Evolutionary conservation across 441 rosid species (phyloP).

Genomic region (Hypseocharis bilobata): DNA sequence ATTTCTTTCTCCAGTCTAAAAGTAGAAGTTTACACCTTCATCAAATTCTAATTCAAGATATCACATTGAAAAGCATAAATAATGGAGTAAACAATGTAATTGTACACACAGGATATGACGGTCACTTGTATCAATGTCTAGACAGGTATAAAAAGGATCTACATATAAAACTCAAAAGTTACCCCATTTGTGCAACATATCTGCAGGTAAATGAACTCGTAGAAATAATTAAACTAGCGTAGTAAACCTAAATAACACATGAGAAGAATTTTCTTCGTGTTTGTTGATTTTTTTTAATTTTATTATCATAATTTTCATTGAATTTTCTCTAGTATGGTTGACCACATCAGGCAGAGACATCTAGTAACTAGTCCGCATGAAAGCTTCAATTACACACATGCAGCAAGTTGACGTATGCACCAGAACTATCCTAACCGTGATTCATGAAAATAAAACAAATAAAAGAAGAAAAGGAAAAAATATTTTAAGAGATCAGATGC

Average conservation of each 20-base stretch:
- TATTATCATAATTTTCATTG: too few relatives aligned
- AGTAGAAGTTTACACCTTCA: conserved; percentile 16
- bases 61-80: neutral
- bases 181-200: neutral
- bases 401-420: neutral
- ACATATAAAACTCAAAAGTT: neutral
- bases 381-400: neutral
- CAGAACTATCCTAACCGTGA: neutral
- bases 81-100: neutral
- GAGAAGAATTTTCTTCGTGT: neutral
- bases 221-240: neutral
- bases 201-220: neutral
- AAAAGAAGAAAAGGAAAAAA: neutral
- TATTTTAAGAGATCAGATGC: neutral
- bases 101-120: neutral
- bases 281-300: too few relatives aligned
- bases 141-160: neutral
- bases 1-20: conserved; percentile 89
- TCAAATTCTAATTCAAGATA: neutral
- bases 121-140: neutral
- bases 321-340: neutral
- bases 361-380: neutral
- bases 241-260: neutral
- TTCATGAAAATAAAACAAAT: neutral
- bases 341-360: neutral